Evolutionary conservation across 2,329 filamentous ascomycete species (phyloP), one percentile per base, ranked within the genome.

Genomic region (Furcasterigmium sp.): DNA sequence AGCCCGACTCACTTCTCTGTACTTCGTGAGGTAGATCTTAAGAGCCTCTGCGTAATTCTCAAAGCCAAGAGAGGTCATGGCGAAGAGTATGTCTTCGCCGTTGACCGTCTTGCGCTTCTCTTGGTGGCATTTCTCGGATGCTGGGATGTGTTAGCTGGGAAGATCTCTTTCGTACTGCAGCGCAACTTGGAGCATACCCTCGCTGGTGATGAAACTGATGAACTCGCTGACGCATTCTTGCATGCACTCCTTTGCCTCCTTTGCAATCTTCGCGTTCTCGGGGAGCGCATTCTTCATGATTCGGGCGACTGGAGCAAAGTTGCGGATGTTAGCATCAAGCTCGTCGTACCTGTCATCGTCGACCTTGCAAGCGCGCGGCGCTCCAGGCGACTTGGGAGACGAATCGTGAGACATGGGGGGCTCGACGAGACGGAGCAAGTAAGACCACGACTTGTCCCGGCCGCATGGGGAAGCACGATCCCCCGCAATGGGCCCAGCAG

Each of bases 191-290:
- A 40, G 72, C 85, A 61, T 66, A 95, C 93, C 93, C 78, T 98
- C 93, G 65, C 91, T 97, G 28, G 93, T 98, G 62, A 98, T 97
- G 75, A 98, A 98, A 7, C 89, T 95, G 73, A 98, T 54, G 68
- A 98, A 98, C 70, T 98, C 93, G 82, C 91, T 96, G 46, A 98
- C 93, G 62, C 93, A 98, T 68, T 98, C 93, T 67, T 98, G 93
- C 93, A 98, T 97, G 70, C 93, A 98, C 65, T 98, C 93, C 67
- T 98, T 98, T 44, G 93, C 93, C 64, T 98, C 93, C 64, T 98
- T 98, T 47, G 91, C 91, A 49, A 98, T 98, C 70, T 98, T 98
- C 54, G 93, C 93, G 61, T 98, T 98, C 53, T 98, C 93, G 41
- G 93, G 93, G 39, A 98, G 76, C 7, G 93, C 93, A 57, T 90